These are phyloP conservation scores for Luzula sylvatica DNA, from an alignment of 176 grass and related monocot genomes.

Conservation along the genomic window DNA sequence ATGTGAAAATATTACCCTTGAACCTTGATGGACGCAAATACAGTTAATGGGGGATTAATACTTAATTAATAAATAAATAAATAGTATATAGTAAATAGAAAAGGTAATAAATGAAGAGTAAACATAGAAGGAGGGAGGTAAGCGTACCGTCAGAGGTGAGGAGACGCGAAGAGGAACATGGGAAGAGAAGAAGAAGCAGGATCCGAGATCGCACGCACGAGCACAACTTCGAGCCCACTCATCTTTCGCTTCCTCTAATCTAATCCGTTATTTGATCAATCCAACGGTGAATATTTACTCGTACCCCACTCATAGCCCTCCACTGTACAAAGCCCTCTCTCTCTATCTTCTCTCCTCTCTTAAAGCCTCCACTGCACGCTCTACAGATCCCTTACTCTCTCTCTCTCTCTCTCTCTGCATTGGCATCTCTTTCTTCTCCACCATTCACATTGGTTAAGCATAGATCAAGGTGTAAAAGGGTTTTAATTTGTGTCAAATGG, in stretches of 20 bases:
- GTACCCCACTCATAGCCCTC: neutral
- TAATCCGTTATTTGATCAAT: neutral
- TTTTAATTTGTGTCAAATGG: slow-evolving; percentile 24
- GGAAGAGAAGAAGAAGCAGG: slow-evolving; percentile 22
- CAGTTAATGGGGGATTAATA: slow-evolving; percentile 5
- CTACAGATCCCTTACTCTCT: slow-evolving; percentile 1
- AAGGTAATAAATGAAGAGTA: neutral
- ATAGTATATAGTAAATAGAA: slow-evolving; percentile 7
- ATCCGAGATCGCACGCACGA: slow-evolving; percentile 21
- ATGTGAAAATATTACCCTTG: slow-evolving; percentile 3
- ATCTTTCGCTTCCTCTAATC: neutral
- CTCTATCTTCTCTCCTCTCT: slow-evolving; percentile 29
- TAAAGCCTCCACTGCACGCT: no score
- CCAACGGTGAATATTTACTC: neutral
- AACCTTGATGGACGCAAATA: neutral
- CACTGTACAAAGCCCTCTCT: slow-evolving; percentile 31
- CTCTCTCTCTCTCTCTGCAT: slow-evolving; percentile 6
- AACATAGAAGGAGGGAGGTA: neutral
- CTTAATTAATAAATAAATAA: neutral
- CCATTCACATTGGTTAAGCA: neutral
- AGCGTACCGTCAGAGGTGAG: slow-evolving; percentile 1
- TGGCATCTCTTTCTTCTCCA: neutral
- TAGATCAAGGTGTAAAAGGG: neutral
- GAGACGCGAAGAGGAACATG: neutral
- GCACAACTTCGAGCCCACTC: slow-evolving; percentile 15